These are phyloP conservation scores for Cyclostephanos tholiformis DNA, from an alignment of 108 stramenopile species.

Conservation along the genomic window DNA sequence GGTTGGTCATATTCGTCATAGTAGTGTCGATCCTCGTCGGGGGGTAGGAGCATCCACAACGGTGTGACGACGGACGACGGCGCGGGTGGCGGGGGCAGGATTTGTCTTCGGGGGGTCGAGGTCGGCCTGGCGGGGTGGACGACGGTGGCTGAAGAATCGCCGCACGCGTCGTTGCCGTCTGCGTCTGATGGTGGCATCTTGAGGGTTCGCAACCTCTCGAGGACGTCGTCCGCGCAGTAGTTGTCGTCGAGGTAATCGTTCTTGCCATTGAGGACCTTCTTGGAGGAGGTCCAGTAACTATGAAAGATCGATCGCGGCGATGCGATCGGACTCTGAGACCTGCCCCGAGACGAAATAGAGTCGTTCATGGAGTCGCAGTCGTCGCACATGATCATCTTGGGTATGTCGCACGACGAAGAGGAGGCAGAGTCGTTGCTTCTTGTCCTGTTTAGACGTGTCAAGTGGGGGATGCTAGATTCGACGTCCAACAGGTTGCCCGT, in stretches of 20 bases:
- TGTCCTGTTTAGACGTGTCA: not conserved
- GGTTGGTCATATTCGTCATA: not conserved
- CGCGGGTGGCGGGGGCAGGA: conserved; percentile 33
- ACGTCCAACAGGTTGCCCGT: conserved; percentile 2
- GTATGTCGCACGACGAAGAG: conserved; percentile 1
- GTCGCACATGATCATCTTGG: conserved; percentile 1
- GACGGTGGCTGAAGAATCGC: not conserved
- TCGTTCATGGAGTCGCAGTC: not conserved
- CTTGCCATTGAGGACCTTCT: not conserved
- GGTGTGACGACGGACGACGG: not conserved
- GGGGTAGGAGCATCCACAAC: not conserved
- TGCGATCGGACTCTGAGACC: not conserved
- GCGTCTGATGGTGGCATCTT: conserved; percentile 10
- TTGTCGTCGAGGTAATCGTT: not conserved
- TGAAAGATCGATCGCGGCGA: conserved; percentile 32
- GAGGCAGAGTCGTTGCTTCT: not conserved
- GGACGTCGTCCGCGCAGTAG: conserved; percentile 7
- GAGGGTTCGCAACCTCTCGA: conserved; percentile 14
- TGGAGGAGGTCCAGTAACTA: conserved; percentile 31
- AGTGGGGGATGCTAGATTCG: not conserved
- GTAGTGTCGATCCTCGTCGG: not conserved
- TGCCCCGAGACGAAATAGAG: not conserved
- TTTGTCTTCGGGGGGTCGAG: conserved; percentile 28
- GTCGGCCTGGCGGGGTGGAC: not conserved
- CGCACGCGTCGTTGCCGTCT: not conserved